Conservation (phyloP, 306 rosid genomes). For the Dryas drummondii region DNA sequence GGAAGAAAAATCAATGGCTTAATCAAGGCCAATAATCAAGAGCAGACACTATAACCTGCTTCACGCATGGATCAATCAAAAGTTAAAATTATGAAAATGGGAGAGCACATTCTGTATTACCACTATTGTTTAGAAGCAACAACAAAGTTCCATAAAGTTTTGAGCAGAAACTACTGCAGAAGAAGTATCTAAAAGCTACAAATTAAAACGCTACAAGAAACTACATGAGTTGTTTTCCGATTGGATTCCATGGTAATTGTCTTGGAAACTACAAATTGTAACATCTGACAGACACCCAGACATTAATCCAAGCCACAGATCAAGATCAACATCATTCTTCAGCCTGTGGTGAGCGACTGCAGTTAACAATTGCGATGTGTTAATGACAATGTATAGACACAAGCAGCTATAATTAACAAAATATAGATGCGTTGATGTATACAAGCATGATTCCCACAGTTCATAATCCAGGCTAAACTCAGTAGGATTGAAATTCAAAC, state of each 20-base stretch:
- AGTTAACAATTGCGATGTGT: not conserved
- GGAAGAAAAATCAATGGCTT: too few species aligned
- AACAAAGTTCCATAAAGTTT: not conserved
- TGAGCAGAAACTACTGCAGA: constrained; percentile 9
- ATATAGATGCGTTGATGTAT: not conserved
- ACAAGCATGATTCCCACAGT: not conserved
- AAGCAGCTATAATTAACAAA: too few species aligned
- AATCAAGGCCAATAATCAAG: too few species aligned
- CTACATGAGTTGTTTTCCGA: not conserved
- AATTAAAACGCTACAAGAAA: not conserved
- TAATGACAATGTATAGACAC: not conserved
- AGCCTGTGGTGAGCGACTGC: constrained; percentile 80
- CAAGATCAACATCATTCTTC: constrained; percentile 57
- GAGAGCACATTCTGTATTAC: not conserved
- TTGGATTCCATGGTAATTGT: not conserved
- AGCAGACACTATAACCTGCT: not conserved
- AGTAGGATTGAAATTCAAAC: constrained; percentile 33
- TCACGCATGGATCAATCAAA: not conserved
- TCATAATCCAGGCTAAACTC: not conserved
- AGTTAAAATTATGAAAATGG: not conserved
- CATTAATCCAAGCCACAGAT: not conserved
- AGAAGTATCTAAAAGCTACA: not conserved
- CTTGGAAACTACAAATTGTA: not conserved
- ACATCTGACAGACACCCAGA: not conserved
- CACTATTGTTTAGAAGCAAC: constrained; percentile 4